Evolutionary conservation across 2,329 filamentous ascomycete genomes (phyloP).

Genomic region (Fusarium sterilihyphosum): DNA sequence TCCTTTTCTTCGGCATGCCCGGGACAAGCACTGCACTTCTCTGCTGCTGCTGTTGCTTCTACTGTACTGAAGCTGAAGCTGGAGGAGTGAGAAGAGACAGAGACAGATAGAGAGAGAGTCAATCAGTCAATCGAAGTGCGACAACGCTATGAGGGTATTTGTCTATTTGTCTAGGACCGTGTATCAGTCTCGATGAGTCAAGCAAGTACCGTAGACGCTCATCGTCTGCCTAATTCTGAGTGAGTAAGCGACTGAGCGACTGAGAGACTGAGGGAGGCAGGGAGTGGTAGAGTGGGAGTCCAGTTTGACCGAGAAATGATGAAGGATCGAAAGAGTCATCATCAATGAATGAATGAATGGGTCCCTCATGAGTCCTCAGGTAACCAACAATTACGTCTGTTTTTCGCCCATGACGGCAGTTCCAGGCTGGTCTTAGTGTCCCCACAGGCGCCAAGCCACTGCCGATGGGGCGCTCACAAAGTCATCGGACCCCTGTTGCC

Average conservation of each 20-base stretch:
- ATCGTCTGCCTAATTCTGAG: not conserved
- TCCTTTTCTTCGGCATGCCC: slow-evolving; percentile 73
- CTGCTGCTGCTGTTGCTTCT: not conserved
- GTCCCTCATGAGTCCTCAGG: slow-evolving; percentile 22
- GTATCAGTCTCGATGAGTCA: slow-evolving; percentile 37
- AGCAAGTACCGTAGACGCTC: slow-evolving; percentile 7
- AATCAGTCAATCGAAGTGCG: slow-evolving; percentile 14
- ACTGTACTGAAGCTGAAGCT: slow-evolving; percentile 5
- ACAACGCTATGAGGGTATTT: slow-evolving; percentile 26
- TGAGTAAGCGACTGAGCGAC: not conserved
- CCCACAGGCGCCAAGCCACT: slow-evolving; percentile 27
- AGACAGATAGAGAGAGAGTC: not conserved
- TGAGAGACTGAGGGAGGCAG: not conserved
- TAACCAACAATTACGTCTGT: slow-evolving; percentile 17
- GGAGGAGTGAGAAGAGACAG: slow-evolving; percentile 13
- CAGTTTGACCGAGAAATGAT: slow-evolving; percentile 12
- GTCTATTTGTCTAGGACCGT: slow-evolving; percentile 29
- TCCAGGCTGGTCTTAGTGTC: slow-evolving; percentile 16
- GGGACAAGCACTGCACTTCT: slow-evolving; percentile 16
- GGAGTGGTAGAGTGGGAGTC: not conserved
- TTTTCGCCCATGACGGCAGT: slow-evolving; percentile 20
- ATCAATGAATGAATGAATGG: slow-evolving; percentile 7
- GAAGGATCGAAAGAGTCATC: slow-evolving; percentile 33
- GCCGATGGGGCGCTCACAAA: slow-evolving; percentile 13
- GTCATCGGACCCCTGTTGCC: slow-evolving; percentile 16